Base-by-base conservation (phyloP, 2,329 filamentous ascomycete species). In the Cladophialophora psammophila region DNA sequence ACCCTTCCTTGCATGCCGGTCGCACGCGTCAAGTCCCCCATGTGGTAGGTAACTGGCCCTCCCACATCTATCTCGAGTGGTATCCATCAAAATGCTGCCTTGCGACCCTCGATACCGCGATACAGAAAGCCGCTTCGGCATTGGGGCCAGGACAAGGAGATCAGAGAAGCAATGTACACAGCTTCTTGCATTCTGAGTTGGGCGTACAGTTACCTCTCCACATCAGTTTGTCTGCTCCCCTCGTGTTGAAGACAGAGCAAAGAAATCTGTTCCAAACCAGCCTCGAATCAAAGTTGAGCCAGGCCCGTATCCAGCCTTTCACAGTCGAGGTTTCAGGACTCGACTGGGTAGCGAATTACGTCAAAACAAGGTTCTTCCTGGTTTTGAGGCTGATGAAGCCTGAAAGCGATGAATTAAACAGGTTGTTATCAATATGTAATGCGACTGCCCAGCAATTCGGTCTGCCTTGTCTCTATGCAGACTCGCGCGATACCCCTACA, bases 21-120 rank as follows among this genome's bases (percentile, higher is more conserved):
- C 89, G 94, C 54, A 92, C 90, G 76, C 87, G 95, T 50, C 86
- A 90, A 65, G 91, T 88, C 57, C 94, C 94, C 31, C 95, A 99
- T 79, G 83, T 94, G 32, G 87, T 89, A 66, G 95, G 95, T 67
- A 92, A 93, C 78, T 99, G 95, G 95, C 93, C 94, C 1, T 93
- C 90, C 38, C 94, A 98, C 79, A 77, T 98, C 54, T 98, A 96
- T 78, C 83, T 97, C 64, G 94, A 98, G 81, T 99, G 95, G 96
- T 84, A 80, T 72, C 80, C 81, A 9, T 71, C 74, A 4, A 77
- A 76, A 70, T 63, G 72, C 35, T 78, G 81, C 55, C 71, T 80
- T 32, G 61, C 45, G 3, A 63, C 74, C 32, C 72, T 82, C 50
- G 69, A 74, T 42, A 62, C 73, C 26, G 52, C 79, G 18, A 74